A percentile compares a stretch with the other conserved stretches of the same genome.
Conservation (phyloP, 202 grass and related monocot genomes). For the Setaria viridis region DNA sequence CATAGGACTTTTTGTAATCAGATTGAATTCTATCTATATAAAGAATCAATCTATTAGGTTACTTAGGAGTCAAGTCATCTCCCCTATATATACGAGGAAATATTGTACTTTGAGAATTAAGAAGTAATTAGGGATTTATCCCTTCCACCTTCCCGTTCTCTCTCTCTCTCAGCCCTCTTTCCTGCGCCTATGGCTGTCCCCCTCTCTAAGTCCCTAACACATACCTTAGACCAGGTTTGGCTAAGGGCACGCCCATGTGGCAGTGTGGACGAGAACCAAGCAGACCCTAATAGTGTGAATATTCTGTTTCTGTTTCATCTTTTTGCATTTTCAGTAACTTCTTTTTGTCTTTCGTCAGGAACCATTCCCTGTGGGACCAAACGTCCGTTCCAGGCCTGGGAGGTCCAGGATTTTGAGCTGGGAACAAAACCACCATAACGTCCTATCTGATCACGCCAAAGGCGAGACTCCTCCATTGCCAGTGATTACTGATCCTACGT, state of each 20-base stretch:
- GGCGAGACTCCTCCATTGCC: conserved; percentile 2
- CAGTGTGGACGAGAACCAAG: not conserved
- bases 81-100: too few species aligned
- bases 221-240: not conserved
- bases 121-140: too few species aligned
- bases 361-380: conserved; percentile 85
- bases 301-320: not conserved
- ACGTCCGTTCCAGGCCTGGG: conserved; percentile 76
- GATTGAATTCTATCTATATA: too few species aligned
- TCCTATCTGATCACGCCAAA: conserved; percentile 42
- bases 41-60: too few species aligned
- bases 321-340: not conserved
- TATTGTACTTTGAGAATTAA: too few species aligned
- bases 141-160: too few species aligned
- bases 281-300: not conserved
- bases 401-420: conserved; percentile 68
- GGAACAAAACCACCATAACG: conserved; percentile 70
- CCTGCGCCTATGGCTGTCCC: too few species aligned
- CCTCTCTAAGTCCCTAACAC: too few species aligned
- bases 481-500: conserved; percentile 33
- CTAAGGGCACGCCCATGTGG: not conserved
- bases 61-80: too few species aligned
- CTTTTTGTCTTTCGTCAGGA: conserved; percentile 53
- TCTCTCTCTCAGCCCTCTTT: too few species aligned
- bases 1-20: too few species aligned